Percentiles rank a stretch among this genome's conserved stretches.
These are phyloP conservation scores for Cryphonectria parasitica DNA, from an alignment of 2,329 filamentous ascomycete species.

Conservation along the genomic window DNA sequence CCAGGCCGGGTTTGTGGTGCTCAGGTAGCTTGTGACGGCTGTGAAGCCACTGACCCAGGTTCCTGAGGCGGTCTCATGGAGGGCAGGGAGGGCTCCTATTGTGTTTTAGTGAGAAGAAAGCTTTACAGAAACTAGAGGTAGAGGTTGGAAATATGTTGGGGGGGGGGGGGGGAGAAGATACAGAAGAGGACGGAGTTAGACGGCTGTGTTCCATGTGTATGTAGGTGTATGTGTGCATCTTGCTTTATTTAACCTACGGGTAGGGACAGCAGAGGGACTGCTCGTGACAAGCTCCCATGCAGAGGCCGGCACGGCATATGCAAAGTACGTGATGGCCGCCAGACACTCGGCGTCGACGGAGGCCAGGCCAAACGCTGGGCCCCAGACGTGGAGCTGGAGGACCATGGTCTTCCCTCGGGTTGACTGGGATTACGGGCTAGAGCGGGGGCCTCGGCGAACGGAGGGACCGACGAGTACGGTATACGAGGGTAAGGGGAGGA, in stretches of 20 bases:
- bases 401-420: slow-evolving; percentile 39
- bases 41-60: slow-evolving; percentile 64
- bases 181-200: too few species aligned
- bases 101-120: slow-evolving; percentile 28
- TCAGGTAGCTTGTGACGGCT: slow-evolving; percentile 63
- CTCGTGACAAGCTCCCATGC: slow-evolving; percentile 73
- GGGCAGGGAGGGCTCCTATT: slow-evolving; percentile 58
- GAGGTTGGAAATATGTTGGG: too few species aligned
- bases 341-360: slow-evolving; percentile 93
- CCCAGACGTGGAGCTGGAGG: slow-evolving; percentile 85
- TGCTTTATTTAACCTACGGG: slow-evolving; percentile 57
- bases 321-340: slow-evolving; percentile 78
- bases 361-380: slow-evolving; percentile 82
- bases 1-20: slow-evolving; percentile 34
- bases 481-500: not conserved
- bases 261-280: slow-evolving; percentile 71
- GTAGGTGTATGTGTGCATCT: not conserved
- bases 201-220: too few species aligned
- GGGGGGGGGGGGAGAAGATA: too few species aligned
- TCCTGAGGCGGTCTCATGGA: slow-evolving; percentile 53
- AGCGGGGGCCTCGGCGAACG: not conserved
- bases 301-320: slow-evolving; percentile 59
- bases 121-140: not conserved
- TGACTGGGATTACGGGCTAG: not conserved
- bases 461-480: not conserved